Percentiles rank a stretch among this genome's conserved stretches.
Evolutionary conservation across 176 grass and related monocot species (phyloP).

Genomic region (Ensete glaucum): DNA sequence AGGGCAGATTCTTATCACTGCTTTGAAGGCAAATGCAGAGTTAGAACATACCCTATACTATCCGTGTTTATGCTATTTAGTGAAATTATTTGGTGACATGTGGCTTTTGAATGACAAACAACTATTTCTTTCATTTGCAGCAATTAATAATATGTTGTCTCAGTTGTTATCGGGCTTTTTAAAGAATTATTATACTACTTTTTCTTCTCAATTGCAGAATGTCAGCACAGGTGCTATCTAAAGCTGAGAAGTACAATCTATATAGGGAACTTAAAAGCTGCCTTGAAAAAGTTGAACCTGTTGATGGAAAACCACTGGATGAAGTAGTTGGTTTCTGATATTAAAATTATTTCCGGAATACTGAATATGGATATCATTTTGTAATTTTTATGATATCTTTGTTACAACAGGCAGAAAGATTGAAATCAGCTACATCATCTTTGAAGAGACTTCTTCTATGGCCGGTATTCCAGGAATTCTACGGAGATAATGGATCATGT

Average conservation of each 20-base stretch:
- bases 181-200: not conserved
- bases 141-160: too few relatives aligned
- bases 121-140: too few relatives aligned
- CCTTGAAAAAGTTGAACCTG: constrained; percentile 54
- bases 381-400: constrained; percentile 6
- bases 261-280: constrained; percentile 64
- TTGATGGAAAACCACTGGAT: constrained; percentile 58
- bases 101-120: not conserved
- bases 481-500: constrained; percentile 50
- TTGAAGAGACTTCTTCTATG: constrained; percentile 55
- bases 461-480: constrained; percentile 58
- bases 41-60: constrained; percentile 28
- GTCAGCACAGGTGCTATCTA: constrained; percentile 39
- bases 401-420: constrained; percentile 45
- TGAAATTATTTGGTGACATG: not conserved
- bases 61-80: constrained; percentile 14
- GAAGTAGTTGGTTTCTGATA: constrained; percentile 58
- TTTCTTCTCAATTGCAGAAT: constrained; percentile 33
- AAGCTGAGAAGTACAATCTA: constrained; percentile 60
- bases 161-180: not conserved
- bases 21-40: constrained; percentile 64
- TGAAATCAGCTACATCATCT: constrained; percentile 44
- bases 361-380: constrained; percentile 19
- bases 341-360: constrained; percentile 17
- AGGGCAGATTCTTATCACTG: constrained; percentile 77